These are phyloP conservation scores for Dalbergia oliveri DNA, from an alignment of 306 rosid genomes.

Conservation along the genomic window DNA sequence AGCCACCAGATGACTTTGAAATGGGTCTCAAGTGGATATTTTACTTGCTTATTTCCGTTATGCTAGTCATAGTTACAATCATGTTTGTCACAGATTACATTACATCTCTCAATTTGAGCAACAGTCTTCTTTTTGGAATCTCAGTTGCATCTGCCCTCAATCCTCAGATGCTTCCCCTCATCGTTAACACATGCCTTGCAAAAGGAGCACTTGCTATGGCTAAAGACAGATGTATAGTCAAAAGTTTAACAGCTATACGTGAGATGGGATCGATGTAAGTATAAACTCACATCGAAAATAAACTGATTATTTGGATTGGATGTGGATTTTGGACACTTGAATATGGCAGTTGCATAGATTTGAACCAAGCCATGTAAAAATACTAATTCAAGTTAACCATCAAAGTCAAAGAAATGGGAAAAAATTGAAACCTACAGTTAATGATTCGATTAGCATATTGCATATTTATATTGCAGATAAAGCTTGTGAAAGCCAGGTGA, in stretches of 20 bases:
- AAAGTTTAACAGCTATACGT: slow-evolving; percentile 70
- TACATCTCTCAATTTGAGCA: slow-evolving; percentile 56
- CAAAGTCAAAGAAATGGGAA: background rate
- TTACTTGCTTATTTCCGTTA: slow-evolving; percentile 69
- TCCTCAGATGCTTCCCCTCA: slow-evolving; percentile 94
- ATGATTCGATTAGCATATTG: background rate
- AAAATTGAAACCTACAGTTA: background rate
- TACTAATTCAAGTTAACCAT: background rate
- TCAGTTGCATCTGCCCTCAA: slow-evolving; percentile 88
- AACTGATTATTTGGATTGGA: background rate
- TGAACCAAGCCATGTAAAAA: background rate
- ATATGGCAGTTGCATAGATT: slow-evolving; percentile 1
- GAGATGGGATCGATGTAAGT: slow-evolving; percentile 91
- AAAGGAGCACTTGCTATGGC: slow-evolving; percentile 95
- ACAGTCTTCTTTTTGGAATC: slow-evolving; percentile 69
- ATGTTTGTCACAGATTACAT: slow-evolving; percentile 61
- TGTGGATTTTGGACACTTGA: slow-evolving; percentile 8
- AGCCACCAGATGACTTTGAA: slow-evolving; percentile 79
- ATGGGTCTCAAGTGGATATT: slow-evolving; percentile 72
- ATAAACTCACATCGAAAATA: slow-evolving; percentile 31
- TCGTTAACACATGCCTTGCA: slow-evolving; percentile 80
- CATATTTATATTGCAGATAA: background rate
- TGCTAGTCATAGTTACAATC: slow-evolving; percentile 70
- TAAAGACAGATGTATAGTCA: slow-evolving; percentile 83
- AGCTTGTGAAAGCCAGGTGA: background rate